Percentiles rank a stretch among this genome's conserved stretches.
Evolutionary conservation across 208 protist species (phyloP).

Genomic region (Angomonas deanei): DNA sequence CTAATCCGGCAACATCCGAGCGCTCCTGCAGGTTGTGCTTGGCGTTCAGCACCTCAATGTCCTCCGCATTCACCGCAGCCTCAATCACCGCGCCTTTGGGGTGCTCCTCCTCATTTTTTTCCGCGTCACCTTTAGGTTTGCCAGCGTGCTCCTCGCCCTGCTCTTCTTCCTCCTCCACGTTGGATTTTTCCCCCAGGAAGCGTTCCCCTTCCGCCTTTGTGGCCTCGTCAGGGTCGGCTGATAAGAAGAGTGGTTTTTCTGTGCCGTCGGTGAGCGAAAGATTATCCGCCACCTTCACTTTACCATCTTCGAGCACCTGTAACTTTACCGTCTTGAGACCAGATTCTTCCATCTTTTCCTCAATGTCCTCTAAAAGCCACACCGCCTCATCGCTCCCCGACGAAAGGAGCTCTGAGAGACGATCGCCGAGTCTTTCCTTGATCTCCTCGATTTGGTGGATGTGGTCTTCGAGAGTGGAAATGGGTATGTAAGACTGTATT

Average conservation of each 20-base stretch:
- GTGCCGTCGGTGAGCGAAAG: constrained; percentile 65
- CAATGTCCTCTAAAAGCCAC: constrained; percentile 85
- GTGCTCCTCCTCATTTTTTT: background rate
- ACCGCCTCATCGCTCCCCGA: constrained; percentile 68
- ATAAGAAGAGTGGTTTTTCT: constrained; percentile 58
- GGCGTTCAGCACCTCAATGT: constrained; percentile 74
- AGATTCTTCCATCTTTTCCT: constrained; percentile 74
- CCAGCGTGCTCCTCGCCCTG: background rate
- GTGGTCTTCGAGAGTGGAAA: constrained; percentile 78
- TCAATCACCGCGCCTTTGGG: constrained; percentile 20
- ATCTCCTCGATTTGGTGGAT: constrained; percentile 75
- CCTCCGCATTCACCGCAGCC: constrained; percentile 37
- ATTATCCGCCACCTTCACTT: constrained; percentile 35
- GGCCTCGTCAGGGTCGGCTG: constrained; percentile 8
- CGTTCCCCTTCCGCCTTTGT: background rate
- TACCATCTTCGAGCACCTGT: constrained; percentile 61
- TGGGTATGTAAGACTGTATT: constrained; percentile 76
- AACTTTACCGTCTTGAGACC: constrained; percentile 74
- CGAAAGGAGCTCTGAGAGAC: constrained; percentile 54
- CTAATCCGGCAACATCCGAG: constrained; percentile 65
- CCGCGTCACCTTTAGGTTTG: background rate
- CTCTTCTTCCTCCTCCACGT: background rate
- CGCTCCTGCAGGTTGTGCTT: constrained; percentile 73
- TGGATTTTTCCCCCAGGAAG: too few relatives aligned
- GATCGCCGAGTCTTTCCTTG: constrained; percentile 47